Evolutionary conservation across 2,329 filamentous ascomycete genomes (phyloP).

Genomic region (Aspergillus pseudonomiae): DNA sequence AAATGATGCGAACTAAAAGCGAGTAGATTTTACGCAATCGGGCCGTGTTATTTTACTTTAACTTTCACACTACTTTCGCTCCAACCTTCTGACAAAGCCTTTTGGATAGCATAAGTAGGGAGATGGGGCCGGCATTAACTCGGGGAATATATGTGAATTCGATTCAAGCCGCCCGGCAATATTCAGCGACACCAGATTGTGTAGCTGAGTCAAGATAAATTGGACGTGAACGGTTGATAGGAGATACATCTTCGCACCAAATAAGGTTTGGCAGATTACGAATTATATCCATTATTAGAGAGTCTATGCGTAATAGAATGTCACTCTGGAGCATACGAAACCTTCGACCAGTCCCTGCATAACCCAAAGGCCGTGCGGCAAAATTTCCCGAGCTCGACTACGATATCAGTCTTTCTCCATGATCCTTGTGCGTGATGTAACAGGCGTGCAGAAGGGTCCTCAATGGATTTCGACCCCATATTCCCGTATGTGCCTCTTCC

Average conservation of each 20-base stretch:
- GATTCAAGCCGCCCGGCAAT: no score
- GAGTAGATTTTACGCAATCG: background rate
- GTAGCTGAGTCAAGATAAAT: no score
- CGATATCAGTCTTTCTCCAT: constrained; percentile 31
- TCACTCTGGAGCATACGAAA: background rate
- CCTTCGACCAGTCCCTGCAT: constrained; percentile 32
- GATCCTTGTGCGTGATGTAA: constrained; percentile 35
- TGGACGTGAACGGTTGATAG: no score
- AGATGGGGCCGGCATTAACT: no score
- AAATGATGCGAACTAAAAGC: background rate
- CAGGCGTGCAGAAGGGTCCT: constrained; percentile 32
- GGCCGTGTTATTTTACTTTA: background rate
- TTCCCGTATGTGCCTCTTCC: constrained; percentile 26
- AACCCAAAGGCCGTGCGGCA: constrained; percentile 36
- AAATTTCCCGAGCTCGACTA: constrained; percentile 34
- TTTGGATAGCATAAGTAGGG: background rate
- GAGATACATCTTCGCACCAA: no score
- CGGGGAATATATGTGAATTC: no score
- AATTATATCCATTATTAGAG: background rate
- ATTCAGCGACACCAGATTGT: no score
- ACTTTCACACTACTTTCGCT: background rate
- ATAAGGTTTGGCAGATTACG: background rate
- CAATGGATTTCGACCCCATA: constrained; percentile 36
- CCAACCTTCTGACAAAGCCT: background rate
- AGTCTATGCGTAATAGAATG: background rate